Conservation (phyloP, 2,329 filamentous ascomycete genomes). For the Colletotrichum sansevieriae region DNA sequence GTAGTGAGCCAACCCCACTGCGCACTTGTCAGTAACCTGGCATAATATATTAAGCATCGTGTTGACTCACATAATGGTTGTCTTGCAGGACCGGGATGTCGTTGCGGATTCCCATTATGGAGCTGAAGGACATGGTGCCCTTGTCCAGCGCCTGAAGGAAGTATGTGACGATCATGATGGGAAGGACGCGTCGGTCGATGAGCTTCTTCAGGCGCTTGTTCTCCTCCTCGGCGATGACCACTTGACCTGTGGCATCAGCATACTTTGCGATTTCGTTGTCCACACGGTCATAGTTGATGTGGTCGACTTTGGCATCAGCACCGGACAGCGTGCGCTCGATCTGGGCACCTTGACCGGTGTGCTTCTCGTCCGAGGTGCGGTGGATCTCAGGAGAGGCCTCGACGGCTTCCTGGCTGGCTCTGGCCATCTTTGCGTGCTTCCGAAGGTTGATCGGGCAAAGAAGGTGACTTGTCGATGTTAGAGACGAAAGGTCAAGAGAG, state of each 20-base stretch:
- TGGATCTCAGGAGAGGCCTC: conserved; percentile 15
- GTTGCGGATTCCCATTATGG: conserved; percentile 46
- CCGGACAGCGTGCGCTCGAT: conserved; percentile 44
- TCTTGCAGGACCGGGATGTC: conserved; percentile 34
- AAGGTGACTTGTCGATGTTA: conserved; percentile 5
- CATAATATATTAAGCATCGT: conserved; percentile 38
- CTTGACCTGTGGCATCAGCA: conserved; percentile 57
- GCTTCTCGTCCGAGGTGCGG: conserved; percentile 21
- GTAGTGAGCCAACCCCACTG: conserved; percentile 54
- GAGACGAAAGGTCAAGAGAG: conserved; percentile 14
- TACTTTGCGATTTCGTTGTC: conserved; percentile 81
- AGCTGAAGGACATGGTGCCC: conserved; percentile 46
- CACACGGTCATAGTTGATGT: conserved; percentile 52
- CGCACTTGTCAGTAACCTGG: conserved; percentile 48
- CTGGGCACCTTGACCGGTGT: conserved; percentile 38
- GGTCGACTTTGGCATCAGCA: conserved; percentile 30
- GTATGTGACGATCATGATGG: conserved; percentile 66
- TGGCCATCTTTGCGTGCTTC: conserved; percentile 18
- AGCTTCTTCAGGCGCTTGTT: conserved; percentile 63
- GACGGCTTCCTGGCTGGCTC: conserved; percentile 24
- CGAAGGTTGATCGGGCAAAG: conserved; percentile 6
- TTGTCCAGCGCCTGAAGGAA: conserved; percentile 55
- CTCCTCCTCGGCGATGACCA: conserved; percentile 62
- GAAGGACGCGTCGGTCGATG: conserved; percentile 62
- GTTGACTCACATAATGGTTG: conserved; percentile 16